These are phyloP conservation scores for Penicillium fimorum DNA, from an alignment of 495 filamentous ascomycete genomes.

Conservation along the genomic window DNA sequence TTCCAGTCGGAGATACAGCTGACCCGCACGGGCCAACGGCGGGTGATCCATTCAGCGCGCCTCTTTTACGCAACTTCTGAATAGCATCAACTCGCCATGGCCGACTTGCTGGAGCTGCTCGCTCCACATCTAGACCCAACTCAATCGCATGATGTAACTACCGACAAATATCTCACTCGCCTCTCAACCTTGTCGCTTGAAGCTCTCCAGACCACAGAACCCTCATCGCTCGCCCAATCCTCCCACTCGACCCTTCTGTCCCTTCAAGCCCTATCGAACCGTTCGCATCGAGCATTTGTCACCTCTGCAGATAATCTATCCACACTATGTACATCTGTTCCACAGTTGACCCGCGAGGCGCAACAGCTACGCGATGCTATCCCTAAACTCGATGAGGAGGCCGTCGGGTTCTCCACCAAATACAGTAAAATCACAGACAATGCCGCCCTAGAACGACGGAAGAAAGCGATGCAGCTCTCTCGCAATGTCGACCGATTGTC, in stretches of 20 bases:
- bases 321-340: slow-evolving; percentile 64
- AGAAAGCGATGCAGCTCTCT: slow-evolving; percentile 79
- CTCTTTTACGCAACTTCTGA: slow-evolving; percentile 19
- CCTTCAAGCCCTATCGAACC: slow-evolving; percentile 83
- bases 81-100: slow-evolving; percentile 46
- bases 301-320: slow-evolving; percentile 74
- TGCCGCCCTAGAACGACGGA: slow-evolving; percentile 68
- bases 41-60: slow-evolving; percentile 23
- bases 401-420: slow-evolving; percentile 75
- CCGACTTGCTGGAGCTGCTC: slow-evolving; percentile 74
- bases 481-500: slow-evolving; percentile 86
- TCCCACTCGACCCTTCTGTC: slow-evolving; percentile 82
- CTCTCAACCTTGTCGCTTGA: slow-evolving; percentile 76
- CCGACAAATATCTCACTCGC: slow-evolving; percentile 68
- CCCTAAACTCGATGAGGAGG: slow-evolving; percentile 75
- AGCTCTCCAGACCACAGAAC: slow-evolving; percentile 70
- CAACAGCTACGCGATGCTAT: slow-evolving; percentile 66
- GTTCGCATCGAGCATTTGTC: slow-evolving; percentile 87
- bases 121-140: slow-evolving; percentile 52
- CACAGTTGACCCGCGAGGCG: slow-evolving; percentile 62
- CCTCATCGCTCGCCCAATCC: slow-evolving; percentile 73
- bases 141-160: slow-evolving; percentile 46
- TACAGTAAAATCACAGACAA: slow-evolving; percentile 77
- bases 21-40: slow-evolving; percentile 37
- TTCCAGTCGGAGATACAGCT: slow-evolving; percentile 22